Evolutionary conservation across 352 stramenopile species (phyloP), one percentile per base, ranked within the genome.

Genomic region (Lagenidium sp.): DNA sequence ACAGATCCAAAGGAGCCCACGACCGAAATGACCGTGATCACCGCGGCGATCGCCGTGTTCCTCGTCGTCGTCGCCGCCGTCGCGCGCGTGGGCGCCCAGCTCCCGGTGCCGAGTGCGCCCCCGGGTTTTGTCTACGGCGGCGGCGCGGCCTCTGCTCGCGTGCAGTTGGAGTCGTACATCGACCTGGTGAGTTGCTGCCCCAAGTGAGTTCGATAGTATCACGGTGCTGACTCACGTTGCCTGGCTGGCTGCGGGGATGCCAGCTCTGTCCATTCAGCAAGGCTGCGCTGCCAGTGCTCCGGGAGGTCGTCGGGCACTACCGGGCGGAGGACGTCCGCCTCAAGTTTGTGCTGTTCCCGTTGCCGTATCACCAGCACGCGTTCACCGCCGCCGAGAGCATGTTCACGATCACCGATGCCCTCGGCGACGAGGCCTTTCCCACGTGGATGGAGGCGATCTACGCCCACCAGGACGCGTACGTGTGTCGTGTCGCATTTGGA

Each of bases 101-200:
- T 86, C 11, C 62, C 64, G 15, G 76, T 88, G 50, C 80, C 74
- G 13, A 53, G 60, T 15, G 68, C 68, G 24, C 76, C 65, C 4
- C 72, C 72, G 21, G 80, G 80, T 0, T 89, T 89, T 39, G 73
- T 65, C 2, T 46, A 81, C 20, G 70, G 72, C 13, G 26, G 65
- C 1, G 77, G 80, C 7, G 55, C 41, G 2, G 63, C 73, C 5
- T 50, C 65, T 13, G 80, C 80, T 2, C 60, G 65, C 20, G 69
- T 92, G 32, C 80, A 92, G 51, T 66, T 92, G 38, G 80, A 92
- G 56, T 75, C 74, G 15, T 92, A 86, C 49, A 64, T 92, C 21
- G 77, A 92, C 49, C 47, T 89, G 65, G 75, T 83, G 28, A 32
- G 28, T 32, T 8, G 8, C 28, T n/a, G n/a, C n/a, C n/a, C n/a